Percentiles rank a stretch among this genome's conserved stretches.
Evolutionary conservation across 1,284 basidiomycete species (phyloP).

Genomic region (Boletus smithii): DNA sequence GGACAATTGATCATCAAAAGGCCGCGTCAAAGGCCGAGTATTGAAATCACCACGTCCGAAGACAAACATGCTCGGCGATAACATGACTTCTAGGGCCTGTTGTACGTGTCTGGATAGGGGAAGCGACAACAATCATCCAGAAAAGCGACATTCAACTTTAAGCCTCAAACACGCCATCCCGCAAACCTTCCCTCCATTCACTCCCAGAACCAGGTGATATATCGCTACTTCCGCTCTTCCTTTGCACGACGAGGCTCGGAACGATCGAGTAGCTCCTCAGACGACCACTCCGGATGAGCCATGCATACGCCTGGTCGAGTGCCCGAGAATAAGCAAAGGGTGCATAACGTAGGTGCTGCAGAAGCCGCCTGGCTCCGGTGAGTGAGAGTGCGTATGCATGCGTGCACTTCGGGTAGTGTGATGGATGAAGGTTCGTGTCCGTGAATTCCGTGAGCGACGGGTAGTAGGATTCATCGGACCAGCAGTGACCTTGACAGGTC

Average conservation of each 20-base stretch:
- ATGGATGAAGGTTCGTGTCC: conserved; percentile 45
- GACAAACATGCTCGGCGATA: no score
- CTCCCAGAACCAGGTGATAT: conserved; percentile 52
- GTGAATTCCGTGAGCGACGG: conserved; percentile 28
- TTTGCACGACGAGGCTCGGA: conserved; percentile 61
- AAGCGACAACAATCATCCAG: no score
- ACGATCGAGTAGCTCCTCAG: conserved; percentile 60
- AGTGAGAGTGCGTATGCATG: conserved; percentile 63
- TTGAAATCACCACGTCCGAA: no score
- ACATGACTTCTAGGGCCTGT: no score
- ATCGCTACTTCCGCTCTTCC: conserved; percentile 54
- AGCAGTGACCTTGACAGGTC: conserved; percentile 56
- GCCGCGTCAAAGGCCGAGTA: no score
- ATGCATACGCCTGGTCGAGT: conserved; percentile 69
- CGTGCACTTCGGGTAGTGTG: conserved; percentile 61
- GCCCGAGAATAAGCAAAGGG: conserved; percentile 76
- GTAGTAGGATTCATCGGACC: conserved; percentile 58
- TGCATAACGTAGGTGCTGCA: conserved; percentile 52
- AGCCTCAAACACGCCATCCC: conserved; percentile 45
- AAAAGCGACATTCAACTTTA: no score
- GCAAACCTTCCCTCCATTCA: conserved; percentile 50
- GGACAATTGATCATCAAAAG: no score
- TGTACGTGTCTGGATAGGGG: no score
- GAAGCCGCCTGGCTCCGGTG: conserved; percentile 51
- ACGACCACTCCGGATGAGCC: conserved; percentile 57